These are phyloP conservation scores for Fonsecaea erecta DNA, from an alignment of 2,329 filamentous ascomycete genomes.

Conservation along the genomic window DNA sequence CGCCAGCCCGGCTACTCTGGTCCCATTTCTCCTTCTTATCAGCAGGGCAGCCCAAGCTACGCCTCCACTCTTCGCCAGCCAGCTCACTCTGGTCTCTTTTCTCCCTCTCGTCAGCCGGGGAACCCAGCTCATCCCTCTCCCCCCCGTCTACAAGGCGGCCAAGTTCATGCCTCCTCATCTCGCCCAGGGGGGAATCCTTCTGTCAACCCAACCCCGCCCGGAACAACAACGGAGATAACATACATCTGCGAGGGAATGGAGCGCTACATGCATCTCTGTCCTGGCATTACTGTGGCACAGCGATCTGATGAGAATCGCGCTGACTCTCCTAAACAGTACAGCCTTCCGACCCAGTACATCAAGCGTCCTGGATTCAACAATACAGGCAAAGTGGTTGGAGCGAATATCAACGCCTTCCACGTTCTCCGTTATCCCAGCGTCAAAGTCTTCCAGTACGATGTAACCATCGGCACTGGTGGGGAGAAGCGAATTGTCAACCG, in stretches of 20 bases:
- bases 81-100: too few species aligned
- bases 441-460: constrained; percentile 82
- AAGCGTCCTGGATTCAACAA: constrained; percentile 63
- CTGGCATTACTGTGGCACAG: constrained; percentile 38
- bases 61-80: too few species aligned
- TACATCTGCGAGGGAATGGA: not conserved
- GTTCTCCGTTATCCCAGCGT: constrained; percentile 64
- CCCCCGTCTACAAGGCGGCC: too few species aligned
- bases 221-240: not conserved
- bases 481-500: constrained; percentile 71
- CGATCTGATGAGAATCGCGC: too few species aligned
- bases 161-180: too few species aligned
- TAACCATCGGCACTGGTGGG: constrained; percentile 65
- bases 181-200: too few species aligned
- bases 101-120: too few species aligned
- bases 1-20: not conserved
- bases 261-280: constrained; percentile 29
- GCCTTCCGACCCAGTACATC: constrained; percentile 42
- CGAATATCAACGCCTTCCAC: constrained; percentile 76
- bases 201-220: too few species aligned
- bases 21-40: not conserved
- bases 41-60: not conserved
- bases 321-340: constrained; percentile 42
- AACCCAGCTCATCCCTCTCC: too few species aligned
- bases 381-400: constrained; percentile 58